Evolutionary conservation across 2,329 filamentous ascomycete species (phyloP).

Genomic region (Cladorrhinum sp.): DNA sequence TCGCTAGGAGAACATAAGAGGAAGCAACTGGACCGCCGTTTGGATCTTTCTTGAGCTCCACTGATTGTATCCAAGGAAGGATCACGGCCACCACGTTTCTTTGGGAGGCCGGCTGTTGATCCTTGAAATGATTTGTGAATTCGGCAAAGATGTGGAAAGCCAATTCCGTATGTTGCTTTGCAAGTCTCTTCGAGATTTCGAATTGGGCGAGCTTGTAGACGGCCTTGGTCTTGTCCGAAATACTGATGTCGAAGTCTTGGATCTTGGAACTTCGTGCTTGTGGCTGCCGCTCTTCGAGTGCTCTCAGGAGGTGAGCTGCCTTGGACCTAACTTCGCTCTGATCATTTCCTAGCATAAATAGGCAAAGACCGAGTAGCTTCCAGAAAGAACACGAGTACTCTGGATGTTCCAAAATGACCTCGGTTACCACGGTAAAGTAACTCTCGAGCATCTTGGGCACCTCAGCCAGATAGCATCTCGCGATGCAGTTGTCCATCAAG

Average conservation of each 20-base stretch:
- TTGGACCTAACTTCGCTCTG: constrained; percentile 86
- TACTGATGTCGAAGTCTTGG: constrained; percentile 96
- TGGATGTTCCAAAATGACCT: constrained; percentile 79
- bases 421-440: constrained; percentile 89
- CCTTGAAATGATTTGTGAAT: constrained; percentile 90
- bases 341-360: constrained; percentile 91
- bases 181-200: constrained; percentile 86
- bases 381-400: constrained; percentile 84
- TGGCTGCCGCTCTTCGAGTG: constrained; percentile 76
- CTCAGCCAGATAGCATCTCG: constrained; percentile 83
- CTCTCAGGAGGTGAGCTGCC: constrained; percentile 75
- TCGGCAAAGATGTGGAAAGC: constrained; percentile 96
- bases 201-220: constrained; percentile 98
- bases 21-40: constrained; percentile 86
- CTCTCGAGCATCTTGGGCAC: constrained; percentile 82
- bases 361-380: constrained; percentile 81
- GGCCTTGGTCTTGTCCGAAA: constrained; percentile 96
- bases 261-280: constrained; percentile 76
- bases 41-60: constrained; percentile 87
- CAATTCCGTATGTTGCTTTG: constrained; percentile 82
- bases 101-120: constrained; percentile 76
- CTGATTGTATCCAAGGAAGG: constrained; percentile 91
- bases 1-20: constrained; percentile 92
- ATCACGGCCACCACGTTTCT: constrained; percentile 93
- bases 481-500: constrained; percentile 83